Conservation (phyloP, 129 eudicot species). For the Helianthus annuus region DNA sequence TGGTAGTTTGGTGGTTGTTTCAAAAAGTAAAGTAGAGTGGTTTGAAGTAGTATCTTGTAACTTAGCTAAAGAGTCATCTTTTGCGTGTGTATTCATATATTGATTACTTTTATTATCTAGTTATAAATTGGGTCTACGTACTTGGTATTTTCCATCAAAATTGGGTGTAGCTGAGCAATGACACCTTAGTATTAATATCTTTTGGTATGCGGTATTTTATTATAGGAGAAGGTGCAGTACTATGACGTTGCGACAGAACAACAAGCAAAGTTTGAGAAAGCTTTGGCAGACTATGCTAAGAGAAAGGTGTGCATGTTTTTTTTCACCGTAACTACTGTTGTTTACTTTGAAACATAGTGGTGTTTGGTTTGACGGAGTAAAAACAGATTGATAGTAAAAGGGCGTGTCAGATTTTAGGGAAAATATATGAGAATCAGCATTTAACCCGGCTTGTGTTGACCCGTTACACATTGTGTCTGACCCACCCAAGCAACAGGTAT, state of each 20-base stretch:
- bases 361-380: neutral
- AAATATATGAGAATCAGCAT: conserved; percentile 10
- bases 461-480: neutral
- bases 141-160: too few relatives aligned
- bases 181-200: neutral
- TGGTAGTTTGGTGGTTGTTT: neutral
- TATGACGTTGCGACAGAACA: conserved; percentile 84
- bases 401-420: neutral
- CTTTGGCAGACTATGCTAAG: conserved; percentile 57
- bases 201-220: neutral
- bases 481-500: neutral
- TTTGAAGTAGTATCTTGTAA: neutral
- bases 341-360: neutral
- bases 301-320: conserved; percentile 45
- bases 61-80: conserved; percentile 10
- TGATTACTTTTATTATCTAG: neutral
- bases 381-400: neutral
- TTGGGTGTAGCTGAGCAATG: too few relatives aligned
- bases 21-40: neutral
- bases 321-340: neutral
- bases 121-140: too few relatives aligned
- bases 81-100: conserved; percentile 14
- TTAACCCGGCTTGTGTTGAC: neutral
- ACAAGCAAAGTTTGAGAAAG: conserved; percentile 76
- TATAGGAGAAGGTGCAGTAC: conserved; percentile 82